Conservation (phyloP, 345 rosid species). For the Isatis tinctoria region DNA sequence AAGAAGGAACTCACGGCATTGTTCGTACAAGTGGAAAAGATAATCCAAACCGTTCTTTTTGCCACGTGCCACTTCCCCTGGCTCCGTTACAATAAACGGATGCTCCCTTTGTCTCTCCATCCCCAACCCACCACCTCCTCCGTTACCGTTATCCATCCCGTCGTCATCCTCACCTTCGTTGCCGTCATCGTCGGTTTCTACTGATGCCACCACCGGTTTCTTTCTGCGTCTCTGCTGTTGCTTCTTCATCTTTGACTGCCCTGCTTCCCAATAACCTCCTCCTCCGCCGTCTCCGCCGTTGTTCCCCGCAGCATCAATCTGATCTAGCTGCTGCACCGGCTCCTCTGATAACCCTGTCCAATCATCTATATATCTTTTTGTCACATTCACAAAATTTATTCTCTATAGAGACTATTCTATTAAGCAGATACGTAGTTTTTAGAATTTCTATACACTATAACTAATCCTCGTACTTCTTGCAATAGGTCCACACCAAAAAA, state of each 20-base stretch:
- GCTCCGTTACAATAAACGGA: conserved; percentile 99
- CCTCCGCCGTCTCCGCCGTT: conserved; percentile 39
- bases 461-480: conserved; percentile 20
- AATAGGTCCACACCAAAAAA: neutral
- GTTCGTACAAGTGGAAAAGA: conserved; percentile 96
- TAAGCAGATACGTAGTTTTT: neutral
- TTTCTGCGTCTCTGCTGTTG: conserved; percentile 43
- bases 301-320: conserved; percentile 60
- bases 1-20: conserved; percentile 89
- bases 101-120: conserved; percentile 91
- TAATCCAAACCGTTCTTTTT: conserved; percentile 99
- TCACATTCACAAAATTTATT: neutral
- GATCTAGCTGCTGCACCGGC: conserved; percentile 58
- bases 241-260: conserved; percentile 33
- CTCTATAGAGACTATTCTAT: neutral
- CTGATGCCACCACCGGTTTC: conserved; percentile 34
- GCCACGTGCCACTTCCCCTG: conserved; percentile 99
- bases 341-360: conserved; percentile 82
- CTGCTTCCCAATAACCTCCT: conserved; percentile 55
- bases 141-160: conserved; percentile 40
- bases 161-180: conserved; percentile 37
- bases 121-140: conserved; percentile 45
- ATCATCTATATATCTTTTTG: conserved; percentile 11
- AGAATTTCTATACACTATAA: neutral
- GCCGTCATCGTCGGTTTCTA: conserved; percentile 35